Percentiles rank a stretch among this genome's conserved stretches.
Conservation (phyloP, 371 early-diverging fungal species). For the Fennellomyces sp. region DNA sequence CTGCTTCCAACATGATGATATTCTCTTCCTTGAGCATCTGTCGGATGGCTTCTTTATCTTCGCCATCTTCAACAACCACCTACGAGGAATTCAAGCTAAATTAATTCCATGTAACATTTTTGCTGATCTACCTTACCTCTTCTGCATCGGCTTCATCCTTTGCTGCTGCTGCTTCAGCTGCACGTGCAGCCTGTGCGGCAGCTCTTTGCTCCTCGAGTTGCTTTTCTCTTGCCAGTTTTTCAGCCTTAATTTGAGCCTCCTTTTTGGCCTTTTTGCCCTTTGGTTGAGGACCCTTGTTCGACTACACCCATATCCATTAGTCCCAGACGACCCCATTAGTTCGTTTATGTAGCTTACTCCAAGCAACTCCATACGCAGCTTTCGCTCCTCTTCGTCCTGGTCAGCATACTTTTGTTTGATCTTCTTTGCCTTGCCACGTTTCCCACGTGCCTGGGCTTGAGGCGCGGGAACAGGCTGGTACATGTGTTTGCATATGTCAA, state of each 20-base stretch:
- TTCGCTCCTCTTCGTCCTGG: conserved; percentile 92
- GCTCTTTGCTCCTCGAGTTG: conserved; percentile 12
- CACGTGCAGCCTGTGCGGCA: background rate
- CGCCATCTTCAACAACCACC: conserved; percentile 20
- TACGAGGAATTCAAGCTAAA: background rate
- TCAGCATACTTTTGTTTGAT: conserved; percentile 92
- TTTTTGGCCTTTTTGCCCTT: conserved; percentile 77
- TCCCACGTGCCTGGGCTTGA: conserved; percentile 73
- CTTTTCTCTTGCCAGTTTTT: conserved; percentile 29
- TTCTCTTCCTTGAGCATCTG: conserved; percentile 77
- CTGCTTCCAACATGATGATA: conserved; percentile 67
- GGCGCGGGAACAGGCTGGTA: conserved; percentile 11
- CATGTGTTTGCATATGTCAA: background rate
- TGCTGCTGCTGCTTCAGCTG: background rate
- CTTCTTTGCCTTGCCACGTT: conserved; percentile 87
- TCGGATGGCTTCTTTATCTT: conserved; percentile 66
- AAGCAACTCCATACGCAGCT: conserved; percentile 81
- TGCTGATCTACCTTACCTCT: background rate
- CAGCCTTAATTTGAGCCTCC: conserved; percentile 56
- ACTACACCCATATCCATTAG: conserved; percentile 46
- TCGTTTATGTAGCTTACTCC: conserved; percentile 69
- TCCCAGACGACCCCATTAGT: too few species aligned
- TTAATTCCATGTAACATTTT: too few species aligned
- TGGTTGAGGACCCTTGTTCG: conserved; percentile 72
- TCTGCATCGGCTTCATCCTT: background rate